These are phyloP conservation scores for Ascochyta rabiei DNA, from an alignment of 2,329 filamentous ascomycete species.

Conservation along the genomic window DNA sequence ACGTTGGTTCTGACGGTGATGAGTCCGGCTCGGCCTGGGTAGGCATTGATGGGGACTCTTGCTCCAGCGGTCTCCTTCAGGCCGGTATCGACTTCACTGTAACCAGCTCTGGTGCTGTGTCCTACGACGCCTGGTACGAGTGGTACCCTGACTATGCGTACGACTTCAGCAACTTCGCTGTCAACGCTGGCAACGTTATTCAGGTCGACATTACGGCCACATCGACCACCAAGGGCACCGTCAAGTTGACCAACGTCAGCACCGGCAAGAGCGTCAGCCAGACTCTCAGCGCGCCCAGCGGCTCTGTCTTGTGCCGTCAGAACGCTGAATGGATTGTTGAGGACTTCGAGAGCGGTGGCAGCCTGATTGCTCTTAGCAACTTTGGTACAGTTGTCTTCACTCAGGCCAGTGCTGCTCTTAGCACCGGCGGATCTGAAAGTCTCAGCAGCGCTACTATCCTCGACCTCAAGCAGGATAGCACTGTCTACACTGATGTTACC, in stretches of 20 bases:
- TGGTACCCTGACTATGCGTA: slow-evolving; percentile 65
- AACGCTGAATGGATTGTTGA: slow-evolving; percentile 71
- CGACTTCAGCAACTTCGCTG: slow-evolving; percentile 56
- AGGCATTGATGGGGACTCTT: slow-evolving; percentile 67
- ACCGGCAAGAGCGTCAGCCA: slow-evolving; percentile 61
- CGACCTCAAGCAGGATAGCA: slow-evolving; percentile 53
- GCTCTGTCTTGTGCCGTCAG: slow-evolving; percentile 23
- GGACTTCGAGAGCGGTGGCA: slow-evolving; percentile 53
- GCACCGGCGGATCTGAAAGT: slow-evolving; percentile 36
- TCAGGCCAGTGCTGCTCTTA: slow-evolving; percentile 43
- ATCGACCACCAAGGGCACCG: slow-evolving; percentile 52
- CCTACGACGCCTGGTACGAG: slow-evolving; percentile 65
- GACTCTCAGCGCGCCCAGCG: slow-evolving; percentile 46
- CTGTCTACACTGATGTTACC: slow-evolving; percentile 28
- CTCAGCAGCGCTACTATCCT: slow-evolving; percentile 51
- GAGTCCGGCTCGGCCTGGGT: slow-evolving; percentile 64
- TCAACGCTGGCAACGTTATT: slow-evolving; percentile 56
- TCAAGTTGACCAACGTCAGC: slow-evolving; percentile 59
- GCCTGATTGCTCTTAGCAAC: slow-evolving; percentile 54
- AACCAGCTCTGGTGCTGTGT: slow-evolving; percentile 35
- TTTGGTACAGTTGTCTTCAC: slow-evolving; percentile 58
- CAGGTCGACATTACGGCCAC: slow-evolving; percentile 49
- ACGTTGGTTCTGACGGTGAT: slow-evolving; percentile 43
- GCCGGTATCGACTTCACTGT: slow-evolving; percentile 63
- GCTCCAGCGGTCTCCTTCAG: slow-evolving; percentile 60